phyloP scores from a whole-genome alignment of 495 filamentous ascomycete species.

The Poronia punctata region DNA sequence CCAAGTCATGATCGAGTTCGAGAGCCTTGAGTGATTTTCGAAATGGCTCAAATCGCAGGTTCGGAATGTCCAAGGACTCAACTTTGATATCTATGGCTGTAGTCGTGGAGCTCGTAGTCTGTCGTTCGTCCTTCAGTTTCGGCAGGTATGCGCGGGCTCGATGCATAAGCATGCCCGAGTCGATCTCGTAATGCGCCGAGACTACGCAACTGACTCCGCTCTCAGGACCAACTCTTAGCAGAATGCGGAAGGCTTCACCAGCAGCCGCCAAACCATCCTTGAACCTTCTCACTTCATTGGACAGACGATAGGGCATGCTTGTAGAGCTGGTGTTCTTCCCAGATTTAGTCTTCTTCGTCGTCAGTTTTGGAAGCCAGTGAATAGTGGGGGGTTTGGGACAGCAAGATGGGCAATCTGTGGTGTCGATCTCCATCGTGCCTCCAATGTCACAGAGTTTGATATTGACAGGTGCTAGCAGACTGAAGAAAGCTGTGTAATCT shows the following conservation, averaged over 20 bases:
- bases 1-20: neutral
- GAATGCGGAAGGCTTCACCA: no score
- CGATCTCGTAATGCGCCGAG: constrained; percentile 4
- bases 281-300: constrained; percentile 6
- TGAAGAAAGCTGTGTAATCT: constrained; percentile 9
- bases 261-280: no score
- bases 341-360: neutral
- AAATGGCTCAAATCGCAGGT: constrained; percentile 8
- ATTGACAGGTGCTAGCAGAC: constrained; percentile 9
- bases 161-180: constrained; percentile 3
- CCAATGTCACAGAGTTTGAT: constrained; percentile 3
- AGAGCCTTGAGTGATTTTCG: constrained; percentile 1
- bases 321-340: neutral
- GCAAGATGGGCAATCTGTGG: neutral
- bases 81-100: neutral
- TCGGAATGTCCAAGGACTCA: constrained; percentile 5
- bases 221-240: no score
- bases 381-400: constrained; percentile 1
- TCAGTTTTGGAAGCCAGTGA: constrained; percentile 9
- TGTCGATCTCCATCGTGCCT: neutral
- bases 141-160: constrained; percentile 3
- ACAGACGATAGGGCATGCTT: constrained; percentile 7
- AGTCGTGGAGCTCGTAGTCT: neutral
- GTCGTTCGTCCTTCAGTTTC: neutral
- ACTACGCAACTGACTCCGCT: no score